A percentile compares a stretch with the other conserved stretches of the same genome.
Evolutionary conservation across 2,329 filamentous ascomycete genomes (phyloP).

Genomic region (Aspergillus fumigatiaffinis): DNA sequence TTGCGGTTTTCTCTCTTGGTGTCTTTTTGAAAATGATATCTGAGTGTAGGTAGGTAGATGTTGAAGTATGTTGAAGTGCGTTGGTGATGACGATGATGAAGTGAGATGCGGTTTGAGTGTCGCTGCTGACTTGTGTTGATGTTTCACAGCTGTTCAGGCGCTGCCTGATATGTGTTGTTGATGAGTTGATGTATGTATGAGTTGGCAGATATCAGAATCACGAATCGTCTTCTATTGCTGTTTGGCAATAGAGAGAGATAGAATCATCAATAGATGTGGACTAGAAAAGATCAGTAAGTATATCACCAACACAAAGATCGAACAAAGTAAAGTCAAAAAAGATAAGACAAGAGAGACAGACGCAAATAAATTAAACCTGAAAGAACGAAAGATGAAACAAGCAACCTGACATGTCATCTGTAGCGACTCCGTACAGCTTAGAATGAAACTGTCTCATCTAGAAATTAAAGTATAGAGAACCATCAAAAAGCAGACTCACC

Average conservation of each 20-base stretch:
- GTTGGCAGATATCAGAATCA: not conserved
- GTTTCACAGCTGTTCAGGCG: not conserved
- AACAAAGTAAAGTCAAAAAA: not conserved
- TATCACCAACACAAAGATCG: not conserved
- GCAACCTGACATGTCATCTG: not conserved
- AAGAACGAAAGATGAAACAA: not conserved
- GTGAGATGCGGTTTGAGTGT: not conserved
- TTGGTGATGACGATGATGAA: not conserved
- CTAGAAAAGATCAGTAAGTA: not conserved
- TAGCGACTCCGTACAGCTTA: not conserved
- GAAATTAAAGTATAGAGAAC: not conserved
- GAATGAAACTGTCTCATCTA: not conserved
- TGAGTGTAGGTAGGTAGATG: not conserved
- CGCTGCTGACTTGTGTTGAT: not conserved
- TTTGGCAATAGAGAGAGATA: not conserved
- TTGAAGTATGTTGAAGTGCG: not conserved
- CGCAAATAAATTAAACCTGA: not conserved
- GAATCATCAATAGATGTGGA: not conserved
- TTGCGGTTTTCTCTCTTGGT: slow-evolving; percentile 4
- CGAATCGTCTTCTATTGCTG: not conserved
- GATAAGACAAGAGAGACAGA: not conserved
- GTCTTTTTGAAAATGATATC: slow-evolving; percentile 1
- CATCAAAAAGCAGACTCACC: not conserved
- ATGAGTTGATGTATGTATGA: not conserved
- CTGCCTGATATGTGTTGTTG: not conserved